Evolutionary conservation across 257 asterid species (phyloP), one percentile per base, ranked within the genome.

Genomic region (Solanum tarijense): DNA sequence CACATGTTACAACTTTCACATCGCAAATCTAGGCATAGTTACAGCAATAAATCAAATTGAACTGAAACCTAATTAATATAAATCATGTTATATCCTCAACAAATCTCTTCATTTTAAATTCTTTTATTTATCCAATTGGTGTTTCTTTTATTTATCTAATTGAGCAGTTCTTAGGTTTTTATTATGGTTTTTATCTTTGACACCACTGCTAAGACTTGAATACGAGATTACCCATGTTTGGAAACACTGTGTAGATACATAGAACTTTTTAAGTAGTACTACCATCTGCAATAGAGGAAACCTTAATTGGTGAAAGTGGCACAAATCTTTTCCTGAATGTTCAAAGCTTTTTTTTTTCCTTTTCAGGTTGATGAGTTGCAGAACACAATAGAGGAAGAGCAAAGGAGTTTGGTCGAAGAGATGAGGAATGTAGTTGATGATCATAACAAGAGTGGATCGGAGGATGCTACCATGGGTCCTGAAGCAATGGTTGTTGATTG

Each of bases 331-430:
- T 41, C 25, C 34, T n/a, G n/a, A 13, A n/a, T n/a, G 60, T 78
- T 73, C 46, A 8, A 52, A 38, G 52, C 34, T 23, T 31, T 39
- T 86, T 86, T 85, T 85, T n/a, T 27, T 74, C 2, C 38, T 18
- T 86, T 76, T 23, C 93, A 97, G 98, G 99, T 97, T 91, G 99
- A 97, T 92, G 99, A 96, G 92, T 89, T 97, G 87, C 99, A 97
- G 81, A 93, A 88, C 93, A 96, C 98, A 71, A 93, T 97, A 73
- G 99, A 96, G 93, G 99, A 96, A 62, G 99, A 96, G 79, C 97
- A 97, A 81, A 89, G 91, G 91, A 94, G 89, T 90, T 91, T 96
- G 92, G 89, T 93, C 87, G 99, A 96, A 92, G 99, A 96, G 92
- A 92, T 93, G 95, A 90, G 98, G 91, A 86, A 92, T 65, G 89